These are phyloP conservation scores for Annona squamosa DNA, from an alignment of 164 flowering plant genomes.

Conservation along the genomic window DNA sequence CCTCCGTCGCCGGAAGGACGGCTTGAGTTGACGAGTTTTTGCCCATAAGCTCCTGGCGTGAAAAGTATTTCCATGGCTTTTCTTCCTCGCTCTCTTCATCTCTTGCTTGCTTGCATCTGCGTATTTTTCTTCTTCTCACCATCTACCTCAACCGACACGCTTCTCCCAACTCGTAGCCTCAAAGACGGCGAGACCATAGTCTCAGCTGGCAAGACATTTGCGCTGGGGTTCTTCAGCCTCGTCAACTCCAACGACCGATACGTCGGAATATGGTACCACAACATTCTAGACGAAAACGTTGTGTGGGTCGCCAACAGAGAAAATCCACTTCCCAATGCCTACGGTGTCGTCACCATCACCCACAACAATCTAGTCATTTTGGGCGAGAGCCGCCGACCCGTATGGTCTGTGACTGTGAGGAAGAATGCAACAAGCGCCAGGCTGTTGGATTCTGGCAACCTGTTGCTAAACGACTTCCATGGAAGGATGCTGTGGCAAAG, in stretches of 20 bases:
- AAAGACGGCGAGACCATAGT: neutral
- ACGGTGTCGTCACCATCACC: neutral
- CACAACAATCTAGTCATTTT: neutral
- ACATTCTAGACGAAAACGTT: neutral
- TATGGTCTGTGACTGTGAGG: neutral
- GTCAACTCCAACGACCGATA: neutral
- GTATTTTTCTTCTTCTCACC: neutral
- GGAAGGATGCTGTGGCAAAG: neutral
- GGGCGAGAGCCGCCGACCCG: neutral
- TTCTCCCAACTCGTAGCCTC: neutral
- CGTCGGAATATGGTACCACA: neutral
- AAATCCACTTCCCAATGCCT: neutral
- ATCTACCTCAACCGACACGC: neutral
- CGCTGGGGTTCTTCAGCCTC: neutral
- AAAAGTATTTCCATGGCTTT: neutral
- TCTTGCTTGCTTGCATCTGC: neutral
- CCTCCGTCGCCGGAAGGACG: no score
- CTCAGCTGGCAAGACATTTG: neutral
- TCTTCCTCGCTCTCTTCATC: neutral
- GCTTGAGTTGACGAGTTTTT: no score
- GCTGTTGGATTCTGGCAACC: constrained; percentile 5
- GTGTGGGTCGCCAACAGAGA: constrained; percentile 11
- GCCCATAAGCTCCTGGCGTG: no score
- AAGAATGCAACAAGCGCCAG: neutral
- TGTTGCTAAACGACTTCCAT: neutral